These are phyloP conservation scores for Nannochloris sp. DNA, from an alignment of 139 green algal genomes.

Conservation along the genomic window DNA sequence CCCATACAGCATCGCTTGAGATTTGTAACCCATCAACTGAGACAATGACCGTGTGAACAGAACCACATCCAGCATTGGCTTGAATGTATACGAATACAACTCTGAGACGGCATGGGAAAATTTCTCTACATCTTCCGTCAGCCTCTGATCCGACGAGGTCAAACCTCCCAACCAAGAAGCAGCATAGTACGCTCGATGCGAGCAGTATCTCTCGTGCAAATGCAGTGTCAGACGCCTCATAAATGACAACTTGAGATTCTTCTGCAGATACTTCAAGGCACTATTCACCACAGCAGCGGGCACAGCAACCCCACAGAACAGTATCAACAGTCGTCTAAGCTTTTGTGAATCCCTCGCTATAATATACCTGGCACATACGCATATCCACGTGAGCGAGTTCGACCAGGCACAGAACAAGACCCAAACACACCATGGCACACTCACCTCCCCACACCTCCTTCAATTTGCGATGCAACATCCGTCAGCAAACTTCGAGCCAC, in stretches of 20 bases:
- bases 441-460: constrained; percentile 32
- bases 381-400: no score
- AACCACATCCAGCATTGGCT: constrained; percentile 88
- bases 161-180: constrained; percentile 79
- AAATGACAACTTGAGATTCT: constrained; percentile 67
- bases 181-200: constrained; percentile 86
- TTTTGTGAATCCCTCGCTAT: constrained; percentile 39
- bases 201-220: constrained; percentile 78
- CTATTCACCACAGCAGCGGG: constrained; percentile 79
- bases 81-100: constrained; percentile 84
- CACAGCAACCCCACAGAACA: constrained; percentile 61
- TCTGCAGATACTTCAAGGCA: constrained; percentile 90
- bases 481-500: constrained; percentile 74
- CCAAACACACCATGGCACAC: neutral
- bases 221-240: constrained; percentile 52
- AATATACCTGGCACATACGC: neutral
- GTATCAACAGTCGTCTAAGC: constrained; percentile 37
- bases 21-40: constrained; percentile 78
- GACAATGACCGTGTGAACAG: constrained; percentile 83
- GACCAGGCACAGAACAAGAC: no score
- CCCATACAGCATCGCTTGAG: constrained; percentile 54
- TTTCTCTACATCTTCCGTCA: constrained; percentile 93
- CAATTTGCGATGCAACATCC: constrained; percentile 63
- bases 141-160: constrained; percentile 84
- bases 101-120: constrained; percentile 63